Conservation (phyloP, 148 eudicot species). For the Rhododendron henanense region DNA sequence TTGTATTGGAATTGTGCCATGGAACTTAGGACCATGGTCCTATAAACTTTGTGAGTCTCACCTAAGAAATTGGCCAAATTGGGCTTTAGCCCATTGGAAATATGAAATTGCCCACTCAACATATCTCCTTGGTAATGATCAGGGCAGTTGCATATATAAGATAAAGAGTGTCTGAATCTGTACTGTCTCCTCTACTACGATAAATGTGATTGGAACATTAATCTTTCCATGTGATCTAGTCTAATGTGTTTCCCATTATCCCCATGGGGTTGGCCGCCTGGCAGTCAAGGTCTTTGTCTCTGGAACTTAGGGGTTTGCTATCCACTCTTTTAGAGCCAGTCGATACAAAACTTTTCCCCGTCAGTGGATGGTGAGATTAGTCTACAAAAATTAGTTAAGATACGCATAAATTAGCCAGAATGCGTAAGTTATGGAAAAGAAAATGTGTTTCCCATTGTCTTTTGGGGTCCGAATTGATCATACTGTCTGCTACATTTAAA, state of each 20-base stretch:
- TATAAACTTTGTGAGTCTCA: background rate
- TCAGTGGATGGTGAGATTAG: background rate
- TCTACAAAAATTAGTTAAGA: background rate
- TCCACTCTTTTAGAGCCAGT: too few species aligned
- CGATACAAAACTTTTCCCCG: background rate
- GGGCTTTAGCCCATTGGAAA: background rate
- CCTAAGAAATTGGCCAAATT: background rate
- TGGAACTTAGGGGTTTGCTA: background rate
- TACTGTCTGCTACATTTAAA: background rate
- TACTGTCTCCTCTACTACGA: background rate
- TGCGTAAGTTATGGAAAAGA: background rate
- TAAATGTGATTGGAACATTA: background rate
- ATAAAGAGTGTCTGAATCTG: background rate
- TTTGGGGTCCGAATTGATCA: background rate
- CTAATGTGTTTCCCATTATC: background rate
- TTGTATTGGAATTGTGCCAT: background rate
- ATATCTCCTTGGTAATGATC: background rate
- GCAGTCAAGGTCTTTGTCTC: background rate
- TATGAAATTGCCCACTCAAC: background rate
- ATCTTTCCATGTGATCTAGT: background rate
- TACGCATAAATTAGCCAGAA: background rate
- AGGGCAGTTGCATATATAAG: background rate
- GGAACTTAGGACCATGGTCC: background rate
- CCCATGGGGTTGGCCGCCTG: background rate
- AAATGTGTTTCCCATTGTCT: background rate